Conservation (phyloP, 129 eudicot species). For the Chrysanthemum lavandulifolium region DNA sequence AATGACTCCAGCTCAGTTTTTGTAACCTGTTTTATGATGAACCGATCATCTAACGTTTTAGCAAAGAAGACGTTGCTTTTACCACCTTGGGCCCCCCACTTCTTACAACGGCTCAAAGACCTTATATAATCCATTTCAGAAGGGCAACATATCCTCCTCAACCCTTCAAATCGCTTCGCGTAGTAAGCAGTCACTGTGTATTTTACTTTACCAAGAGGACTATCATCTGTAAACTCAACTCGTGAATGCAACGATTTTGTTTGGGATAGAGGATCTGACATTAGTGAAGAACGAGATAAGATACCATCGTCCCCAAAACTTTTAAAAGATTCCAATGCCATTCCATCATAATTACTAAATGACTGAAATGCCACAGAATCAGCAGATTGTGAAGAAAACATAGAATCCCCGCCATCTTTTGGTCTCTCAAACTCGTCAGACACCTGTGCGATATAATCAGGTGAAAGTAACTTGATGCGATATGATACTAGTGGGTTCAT, state of each 20-base stretch:
- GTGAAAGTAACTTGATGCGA: conserved; percentile 69
- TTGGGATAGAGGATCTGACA: conserved; percentile 57
- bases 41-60: conserved; percentile 91
- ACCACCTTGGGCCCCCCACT: conserved; percentile 99
- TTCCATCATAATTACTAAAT: conserved; percentile 54
- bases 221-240: conserved; percentile 65
- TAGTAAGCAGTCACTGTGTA: conserved; percentile 79
- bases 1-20: conserved; percentile 98
- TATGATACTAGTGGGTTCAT: conserved; percentile 95
- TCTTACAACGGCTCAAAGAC: conserved; percentile 92
- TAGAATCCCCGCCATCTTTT: conserved; percentile 44
- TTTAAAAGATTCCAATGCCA: conserved; percentile 51
- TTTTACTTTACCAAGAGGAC: conserved; percentile 74
- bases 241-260: conserved; percentile 73
- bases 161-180: conserved; percentile 79
- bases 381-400: conserved; percentile 36
- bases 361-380: conserved; percentile 51
- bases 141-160: conserved; percentile 89
- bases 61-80: conserved; percentile 98
- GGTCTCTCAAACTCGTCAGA: conserved; percentile 63
- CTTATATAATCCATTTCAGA: conserved; percentile 78
- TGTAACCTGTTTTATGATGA: conserved; percentile 95
- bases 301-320: conserved; percentile 73
- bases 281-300: conserved; percentile 57
- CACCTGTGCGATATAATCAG: conserved; percentile 58